phyloP scores from a whole-genome alignment of 306 rosid genomes.

The Arachis stenosperma region DNA sequence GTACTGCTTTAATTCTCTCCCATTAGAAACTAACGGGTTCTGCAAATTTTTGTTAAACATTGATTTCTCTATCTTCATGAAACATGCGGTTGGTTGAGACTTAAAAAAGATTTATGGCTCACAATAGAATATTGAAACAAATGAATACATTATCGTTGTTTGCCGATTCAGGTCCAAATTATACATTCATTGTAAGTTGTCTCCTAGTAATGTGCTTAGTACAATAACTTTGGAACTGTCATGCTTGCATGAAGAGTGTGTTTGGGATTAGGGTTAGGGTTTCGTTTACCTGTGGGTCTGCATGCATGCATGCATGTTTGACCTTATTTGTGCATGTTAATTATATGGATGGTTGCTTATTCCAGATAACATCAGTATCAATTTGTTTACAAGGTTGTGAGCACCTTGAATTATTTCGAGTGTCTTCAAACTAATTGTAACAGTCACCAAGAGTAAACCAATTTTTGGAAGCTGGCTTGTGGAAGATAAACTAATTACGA shows the following conservation, averaged over 20 bases:
- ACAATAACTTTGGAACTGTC: not conserved
- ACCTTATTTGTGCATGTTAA: not conserved
- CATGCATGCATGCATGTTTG: constrained; percentile 10
- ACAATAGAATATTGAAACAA: not conserved
- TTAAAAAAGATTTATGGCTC: not conserved
- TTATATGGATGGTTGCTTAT: constrained; percentile 21
- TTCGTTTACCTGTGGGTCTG: not conserved
- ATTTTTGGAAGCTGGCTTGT: constrained; percentile 1
- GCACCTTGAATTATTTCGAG: not conserved
- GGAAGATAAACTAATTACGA: constrained; percentile 15
- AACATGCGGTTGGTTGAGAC: constrained; percentile 5
- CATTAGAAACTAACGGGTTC: not conserved
- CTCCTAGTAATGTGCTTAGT: constrained; percentile 3
- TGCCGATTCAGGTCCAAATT: constrained; percentile 4
- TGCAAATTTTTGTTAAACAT: constrained; percentile 17
- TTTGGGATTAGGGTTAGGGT: constrained; percentile 6
- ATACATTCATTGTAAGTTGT: constrained; percentile 9
- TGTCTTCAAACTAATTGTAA: constrained; percentile 9
- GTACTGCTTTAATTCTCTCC: not conserved
- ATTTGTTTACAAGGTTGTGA: constrained; percentile 6
- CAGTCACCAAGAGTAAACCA: constrained; percentile 5
- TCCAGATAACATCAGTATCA: constrained; percentile 25
- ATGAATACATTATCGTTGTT: constrained; percentile 5
- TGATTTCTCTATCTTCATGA: not conserved
- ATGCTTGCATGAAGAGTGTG: not conserved